phyloP scores from a whole-genome alignment of 176 grass and related monocot species.

The Dendrocalamus sinicus region DNA sequence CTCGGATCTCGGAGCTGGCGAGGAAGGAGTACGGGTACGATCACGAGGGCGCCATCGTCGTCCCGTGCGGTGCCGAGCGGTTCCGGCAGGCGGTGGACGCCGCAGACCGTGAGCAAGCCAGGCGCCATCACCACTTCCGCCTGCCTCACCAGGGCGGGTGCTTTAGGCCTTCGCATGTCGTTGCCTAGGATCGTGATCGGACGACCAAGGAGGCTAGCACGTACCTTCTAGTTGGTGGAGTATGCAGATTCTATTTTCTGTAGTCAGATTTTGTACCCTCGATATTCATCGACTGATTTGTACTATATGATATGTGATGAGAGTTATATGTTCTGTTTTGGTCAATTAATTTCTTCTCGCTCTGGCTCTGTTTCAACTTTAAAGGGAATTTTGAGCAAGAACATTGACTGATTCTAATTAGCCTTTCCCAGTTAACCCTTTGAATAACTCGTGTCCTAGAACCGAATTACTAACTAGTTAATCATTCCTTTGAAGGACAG shows the following conservation, averaged over 20 bases:
- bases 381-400: background rate
- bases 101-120: background rate
- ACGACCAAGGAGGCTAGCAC: background rate
- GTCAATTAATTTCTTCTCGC: no score
- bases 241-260: background rate
- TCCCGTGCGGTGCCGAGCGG: constrained; percentile 7
- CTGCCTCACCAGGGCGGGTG: background rate
- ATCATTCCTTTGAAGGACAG: no score
- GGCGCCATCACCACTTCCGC: background rate
- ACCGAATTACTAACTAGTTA: no score
- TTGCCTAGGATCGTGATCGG: background rate
- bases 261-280: background rate
- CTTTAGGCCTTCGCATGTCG: constrained; percentile 20
- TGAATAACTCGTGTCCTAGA: no score
- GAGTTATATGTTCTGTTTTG: background rate
- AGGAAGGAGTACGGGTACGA: constrained; percentile 20
- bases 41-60: constrained; percentile 24
- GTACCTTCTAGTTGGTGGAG: background rate
- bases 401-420: no score
- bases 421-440: no score
- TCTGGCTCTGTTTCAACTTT: background rate
- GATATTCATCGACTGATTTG: background rate
- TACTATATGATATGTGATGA: background rate
- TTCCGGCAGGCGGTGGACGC: constrained; percentile 30
- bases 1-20: background rate